Evolutionary conservation across 1,284 basidiomycete genomes (phyloP), one percentile per base, ranked within the genome.

Genomic region (Melampsora larici-populina): DNA sequence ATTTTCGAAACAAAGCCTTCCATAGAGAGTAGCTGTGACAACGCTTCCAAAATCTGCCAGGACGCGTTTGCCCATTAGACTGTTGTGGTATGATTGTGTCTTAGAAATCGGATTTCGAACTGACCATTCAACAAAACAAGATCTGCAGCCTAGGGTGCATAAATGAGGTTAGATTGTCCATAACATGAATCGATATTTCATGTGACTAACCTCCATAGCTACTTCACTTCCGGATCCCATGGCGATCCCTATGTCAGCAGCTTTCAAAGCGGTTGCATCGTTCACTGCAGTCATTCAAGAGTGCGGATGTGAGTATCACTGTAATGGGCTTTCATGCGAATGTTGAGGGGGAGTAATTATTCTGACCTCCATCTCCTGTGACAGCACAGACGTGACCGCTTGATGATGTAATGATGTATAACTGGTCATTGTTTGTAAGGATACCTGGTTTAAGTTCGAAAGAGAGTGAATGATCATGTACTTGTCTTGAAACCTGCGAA

Each of bases 1-100:
- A 81, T 91, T 91, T 81, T 90, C 89, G 82, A 88, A 91, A 29
- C 89, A 89, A 21, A 90, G 85, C 29, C 89, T 87, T 68, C 89
- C 88, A 36, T 67, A 70, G 18, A 78, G 78, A 67, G 82, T 78
- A 26, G 80, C 82, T 33, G 81, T 79, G 31, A 83, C 79, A 77
- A 83, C 81, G 21, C 79, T 79, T 46, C 78, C 71, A 58, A 83
- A 83, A 74, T 78, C 77, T 21, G 79, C 82, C 62, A 83, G 77
- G 21, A 83, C 9, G 11, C 15, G 3, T 15, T 15, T 15, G 9
- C 15, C 2, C 0, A 43, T 43, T 11, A 43, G 43, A 13, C 43
- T 43, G n/a, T 43, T 43, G 43, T 15, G 15, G 0, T n/a, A n/a
- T 43, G 43, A 43, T 43, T 43, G 11, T 15, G 43, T 13, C 11